Evolutionary conservation across 108 stramenopile species (phyloP), one percentile per base, ranked within the genome.

Genomic region (Nitzschia sp.): DNA sequence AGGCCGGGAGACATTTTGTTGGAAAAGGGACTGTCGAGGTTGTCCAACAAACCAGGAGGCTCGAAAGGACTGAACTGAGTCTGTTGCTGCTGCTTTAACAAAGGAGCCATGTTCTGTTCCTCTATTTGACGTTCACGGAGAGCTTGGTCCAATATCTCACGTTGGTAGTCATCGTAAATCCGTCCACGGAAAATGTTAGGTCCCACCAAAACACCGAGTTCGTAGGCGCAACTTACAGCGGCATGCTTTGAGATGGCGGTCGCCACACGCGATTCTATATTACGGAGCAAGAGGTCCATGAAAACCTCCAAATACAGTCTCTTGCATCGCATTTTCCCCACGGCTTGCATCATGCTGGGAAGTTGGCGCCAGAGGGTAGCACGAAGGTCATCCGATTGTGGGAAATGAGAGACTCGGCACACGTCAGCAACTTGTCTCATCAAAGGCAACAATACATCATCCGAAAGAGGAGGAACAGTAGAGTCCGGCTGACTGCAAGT

Each of bases 271-370:
- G 84, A 84, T 61, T 86, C 89, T 19, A 94, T 50, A 62, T 84
- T 91, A 21, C 74, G 67, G 58, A 87, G 81, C 46, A 94, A 67
- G 42, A 91, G 59, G 37, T 91, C 88, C 71, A 88, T 62, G 53
- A 94, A 91, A 10, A 94, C 68, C 34, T 94, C 83, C 51, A 94
- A 63, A 63, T 91, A 94, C 29, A 81, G 34, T 8, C 81, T 59
- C 63, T 94, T 94, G 82, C 89, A 91, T 2, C 90, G 88, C 19
- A 81, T 64, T 56, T 94, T 94, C 21, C 92, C 89, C 55, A 94
- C 66, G 14, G 88, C 80, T 10, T 67, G 50, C 37, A 89, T 88
- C 75, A 93, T 93, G 53, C 71, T 65, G 3, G 92, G 92, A 26
- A 93, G 75, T 29, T 93, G 84, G 54, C 83, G 72, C 83, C 86